Base-by-base conservation (phyloP, 2,329 filamentous ascomycete genomes). In the Alternaria rosae region DNA sequence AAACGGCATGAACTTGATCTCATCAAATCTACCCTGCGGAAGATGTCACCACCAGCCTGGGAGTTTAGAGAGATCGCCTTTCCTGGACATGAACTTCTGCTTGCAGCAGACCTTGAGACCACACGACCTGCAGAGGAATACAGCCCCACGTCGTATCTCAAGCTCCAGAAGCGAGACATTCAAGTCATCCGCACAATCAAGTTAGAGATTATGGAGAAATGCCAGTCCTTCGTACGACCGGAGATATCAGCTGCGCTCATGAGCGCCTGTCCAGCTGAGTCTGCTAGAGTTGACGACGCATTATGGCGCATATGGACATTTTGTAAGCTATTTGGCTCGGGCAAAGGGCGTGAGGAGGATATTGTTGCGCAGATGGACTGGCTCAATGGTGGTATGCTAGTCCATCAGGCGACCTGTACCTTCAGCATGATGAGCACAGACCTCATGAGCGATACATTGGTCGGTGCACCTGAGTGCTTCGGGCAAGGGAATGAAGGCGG, bases 241-340 rank as follows among this genome's bases (percentile, higher is more conserved):
- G 85, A 87, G 57, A 89, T 87, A 0, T 80, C 85, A 6, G 76
- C 79, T 21, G 86, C 86, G 3, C 80, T 90, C 4, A 79, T 83
- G 2, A 85, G 83, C 5, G 74, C 81, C 20, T 80, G 83, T 44
- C 78, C 81, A 9, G 68, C 75, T 3, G 81, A 82, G 9, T 82
- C 84, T 2, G 79, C 80, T 42, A 84, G 87, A 59, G 82, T 89
- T 25, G 85, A 89, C 59, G 83, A 88, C 73, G 87, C 88, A 0
- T 83, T 90, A 50, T 90, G 87, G 86, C 85, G 88, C 3, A 85
- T 90, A 28, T 89, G 88, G 87, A 88, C 85, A 1, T 90, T 90
- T 75, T 89, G 87, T 75, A 84, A 83, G 56, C 85, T 89, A 30
- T 90, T 90, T 55, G 88, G 88, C 1, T 84, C 82, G 52, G 82